Evolutionary conservation across 75 land plant genomes (phyloP), one percentile per base, ranked within the genome.

Genomic region (Pinus albicaulis): DNA sequence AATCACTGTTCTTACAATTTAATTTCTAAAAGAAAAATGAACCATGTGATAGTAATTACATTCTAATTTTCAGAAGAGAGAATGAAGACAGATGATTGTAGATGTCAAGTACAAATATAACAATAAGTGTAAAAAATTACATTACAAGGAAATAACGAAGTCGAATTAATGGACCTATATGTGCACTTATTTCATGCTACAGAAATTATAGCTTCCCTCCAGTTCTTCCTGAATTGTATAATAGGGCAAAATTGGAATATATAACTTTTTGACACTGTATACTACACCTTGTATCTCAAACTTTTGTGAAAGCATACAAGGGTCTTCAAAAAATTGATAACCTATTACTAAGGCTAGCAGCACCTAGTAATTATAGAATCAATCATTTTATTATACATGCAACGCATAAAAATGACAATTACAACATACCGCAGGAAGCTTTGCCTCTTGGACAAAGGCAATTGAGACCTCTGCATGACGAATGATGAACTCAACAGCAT

Each of bases 401-500:
- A 72, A 55, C 26, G 31, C 56, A 72, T 61, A 7, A 55, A 28
- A 56, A 20, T 23, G 15, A 71, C 16, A 26, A 65, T 73, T 20
- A 65, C 68, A 8, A 55, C 72, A 76, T 86, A 98, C 99, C 93
- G 85, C 86, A 61, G 90, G 58, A 55, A 95, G 83, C 78, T 98
- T 98, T 28, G 84, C 81, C 34, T 88, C 92, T 57, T 98, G 94
- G 28, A 89, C 94, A 86, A 98, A 95, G 55, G 87, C 91, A 75
- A 98, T 85, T 57, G 89, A 79, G 73, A 95, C 86, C 61, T 95
- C 99, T 16, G 98, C 90, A 79, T 98, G 99, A 72, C 82, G 76
- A 73, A 95, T 82, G 59, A 98, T 87, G 59, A 89, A 98, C 74
- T 98, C 99, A 44, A 98, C 87, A 34, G 99, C 99, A 77, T 95